Base-by-base conservation (phyloP, 2,329 filamentous ascomycete species). In the Tolypocladium cylindrosporum region DNA sequence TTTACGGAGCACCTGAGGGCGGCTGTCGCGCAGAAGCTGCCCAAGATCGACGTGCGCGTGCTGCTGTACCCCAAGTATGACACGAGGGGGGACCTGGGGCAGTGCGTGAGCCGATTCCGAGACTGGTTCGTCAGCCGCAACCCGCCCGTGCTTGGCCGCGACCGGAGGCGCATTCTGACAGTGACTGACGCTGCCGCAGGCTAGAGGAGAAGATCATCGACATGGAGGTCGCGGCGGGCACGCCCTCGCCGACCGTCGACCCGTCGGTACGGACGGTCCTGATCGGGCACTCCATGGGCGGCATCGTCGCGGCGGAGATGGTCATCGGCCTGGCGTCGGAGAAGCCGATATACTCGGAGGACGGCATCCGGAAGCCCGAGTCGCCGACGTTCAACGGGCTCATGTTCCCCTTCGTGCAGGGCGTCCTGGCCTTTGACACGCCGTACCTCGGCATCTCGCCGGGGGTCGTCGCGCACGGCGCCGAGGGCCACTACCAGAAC, bases 331-430 rank as follows among this genome's bases (percentile, higher is more conserved):
- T 97, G 55, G 75, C 80, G 1, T 79, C 77, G 9, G 82, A 85
- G 57, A 72, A 74, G 61, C 79, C 80, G 59, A 79, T 85, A 62
- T 76, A 78, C 62, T 76, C 76, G 41, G 70, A 75, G 59, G 74
- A 74, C 65, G 74, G 73, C 41, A 69, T 73, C 56, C 67, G 73
- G 37, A 73, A 75, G 63, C 59, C 65, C 1, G 66, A 72, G 54
- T 62, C 65, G 42, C 66, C 67, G 43, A 60, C 71, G 24, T 75
- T 83, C 60, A 87, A 82, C 66, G 73, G 75, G 39, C 84, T 96
- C 70, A 93, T 97, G 88, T 97, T 97, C 70, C 93, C 93, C 1
- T 93, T 91, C 71, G 85, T 97, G 63, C 89, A 93, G 72, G 93
- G 89, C 63, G 84, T 97, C 34, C 81, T 97, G 54, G 90, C 92